These are phyloP conservation scores for Leccinum disarticulatum DNA, from an alignment of 768 basidiomycete species.

Conservation along the genomic window DNA sequence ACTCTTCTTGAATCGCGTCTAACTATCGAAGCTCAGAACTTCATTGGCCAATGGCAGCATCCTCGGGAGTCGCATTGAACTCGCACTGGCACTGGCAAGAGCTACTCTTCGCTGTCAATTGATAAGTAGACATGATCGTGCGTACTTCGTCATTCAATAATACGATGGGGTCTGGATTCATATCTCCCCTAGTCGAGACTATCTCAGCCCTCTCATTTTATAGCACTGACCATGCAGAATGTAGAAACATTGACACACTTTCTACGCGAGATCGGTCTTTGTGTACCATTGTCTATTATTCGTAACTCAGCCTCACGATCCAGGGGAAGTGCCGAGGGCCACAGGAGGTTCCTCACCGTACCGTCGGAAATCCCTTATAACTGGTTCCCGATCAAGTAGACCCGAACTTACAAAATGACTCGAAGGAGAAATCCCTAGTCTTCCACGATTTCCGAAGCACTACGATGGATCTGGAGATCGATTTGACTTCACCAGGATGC, in stretches of 20 bases:
- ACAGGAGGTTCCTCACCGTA: conserved; percentile 24
- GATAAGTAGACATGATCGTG: conserved; percentile 55
- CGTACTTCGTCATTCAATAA: conserved; percentile 16
- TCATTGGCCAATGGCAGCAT: no score
- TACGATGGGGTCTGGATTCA: conserved; percentile 30
- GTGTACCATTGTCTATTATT: neutral
- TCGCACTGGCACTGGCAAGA: no score
- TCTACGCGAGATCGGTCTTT: conserved; percentile 32
- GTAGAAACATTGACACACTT: conserved; percentile 53
- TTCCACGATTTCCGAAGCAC: conserved; percentile 4
- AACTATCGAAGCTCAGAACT: no score
- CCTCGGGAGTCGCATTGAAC: neutral
- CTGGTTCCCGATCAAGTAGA: conserved; percentile 34
- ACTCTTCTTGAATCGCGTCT: no score
- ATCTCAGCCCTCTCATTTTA: conserved; percentile 36
- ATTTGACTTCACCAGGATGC: conserved; percentile 6
- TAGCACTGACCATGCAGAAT: conserved; percentile 50
- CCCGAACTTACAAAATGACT: conserved; percentile 39
- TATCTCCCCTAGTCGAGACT: conserved; percentile 54
- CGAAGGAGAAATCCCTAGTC: conserved; percentile 7
- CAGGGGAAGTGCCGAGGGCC: conserved; percentile 25
- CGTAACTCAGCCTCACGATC: neutral
- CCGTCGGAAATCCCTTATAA: conserved; percentile 21
- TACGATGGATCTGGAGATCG: conserved; percentile 18
- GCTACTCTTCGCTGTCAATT: no score